A percentile compares a stretch with the other conserved stretches of the same genome.
phyloP scores from a whole-genome alignment of 1,284 basidiomycete genomes.

The Puccinia hordei region DNA sequence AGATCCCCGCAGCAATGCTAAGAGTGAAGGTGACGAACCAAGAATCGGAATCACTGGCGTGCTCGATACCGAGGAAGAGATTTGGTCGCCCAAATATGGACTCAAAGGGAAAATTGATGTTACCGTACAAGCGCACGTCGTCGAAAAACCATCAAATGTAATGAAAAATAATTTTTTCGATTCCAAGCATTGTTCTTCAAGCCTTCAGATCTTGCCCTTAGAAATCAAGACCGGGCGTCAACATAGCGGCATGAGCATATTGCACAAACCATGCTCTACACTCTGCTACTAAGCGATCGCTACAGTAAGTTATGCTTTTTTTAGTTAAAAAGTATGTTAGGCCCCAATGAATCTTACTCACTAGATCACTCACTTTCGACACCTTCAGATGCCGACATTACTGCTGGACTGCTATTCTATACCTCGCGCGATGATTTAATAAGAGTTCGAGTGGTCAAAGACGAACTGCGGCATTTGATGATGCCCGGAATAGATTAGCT shows the following conservation, averaged over 20 bases:
- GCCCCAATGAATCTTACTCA: neutral
- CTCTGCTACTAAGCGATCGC: constrained; percentile 83
- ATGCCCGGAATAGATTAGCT: constrained; percentile 81
- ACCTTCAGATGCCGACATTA: constrained; percentile 62
- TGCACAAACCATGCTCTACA: constrained; percentile 97
- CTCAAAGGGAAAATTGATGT: constrained; percentile 95
- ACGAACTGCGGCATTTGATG: constrained; percentile 82
- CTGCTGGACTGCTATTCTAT: constrained; percentile 85
- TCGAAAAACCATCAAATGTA: constrained; percentile 59
- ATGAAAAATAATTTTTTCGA: constrained; percentile 26
- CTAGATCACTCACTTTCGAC: neutral
- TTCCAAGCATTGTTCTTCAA: neutral
- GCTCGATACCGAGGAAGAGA: constrained; percentile 91
- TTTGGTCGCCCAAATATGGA: constrained; percentile 92
- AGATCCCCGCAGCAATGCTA: constrained; percentile 65
- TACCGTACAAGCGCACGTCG: constrained; percentile 72
- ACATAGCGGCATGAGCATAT: constrained; percentile 82
- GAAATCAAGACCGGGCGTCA: constrained; percentile 94
- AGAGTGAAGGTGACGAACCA: constrained; percentile 61
- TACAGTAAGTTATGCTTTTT: constrained; percentile 65
- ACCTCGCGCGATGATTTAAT: constrained; percentile 85
- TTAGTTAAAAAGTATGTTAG: too few species aligned
- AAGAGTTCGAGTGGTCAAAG: constrained; percentile 73
- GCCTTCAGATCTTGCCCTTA: constrained; percentile 66
- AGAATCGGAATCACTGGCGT: constrained; percentile 68